Evolutionary conservation across 257 asterid genomes (phyloP).

Genomic region (Voacanga thouarsii): DNA sequence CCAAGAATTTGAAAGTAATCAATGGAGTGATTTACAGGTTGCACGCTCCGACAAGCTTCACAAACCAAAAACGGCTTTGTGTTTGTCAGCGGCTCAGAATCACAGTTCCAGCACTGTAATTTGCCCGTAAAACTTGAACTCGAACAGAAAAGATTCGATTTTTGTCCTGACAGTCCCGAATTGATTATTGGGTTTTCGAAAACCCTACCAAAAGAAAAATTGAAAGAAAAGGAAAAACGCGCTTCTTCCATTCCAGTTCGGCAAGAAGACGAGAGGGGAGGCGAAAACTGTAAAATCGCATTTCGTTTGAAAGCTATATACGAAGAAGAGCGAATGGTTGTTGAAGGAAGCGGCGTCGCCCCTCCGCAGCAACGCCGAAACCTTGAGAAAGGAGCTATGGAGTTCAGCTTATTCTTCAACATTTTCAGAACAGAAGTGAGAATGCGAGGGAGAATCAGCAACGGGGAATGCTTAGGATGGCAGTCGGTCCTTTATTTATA

Average conservation of each 20-base stretch:
- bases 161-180: slow-evolving; percentile 12
- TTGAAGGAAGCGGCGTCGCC: slow-evolving; percentile 22
- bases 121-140: slow-evolving; percentile 23
- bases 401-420: slow-evolving; percentile 55
- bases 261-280: slow-evolving; percentile 18
- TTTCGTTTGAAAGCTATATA: slow-evolving; percentile 8
- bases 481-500: slow-evolving; percentile 15
- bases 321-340: slow-evolving; percentile 20
- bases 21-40: slow-evolving; percentile 57
- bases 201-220: slow-evolving; percentile 18
- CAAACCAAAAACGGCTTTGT: slow-evolving; percentile 70
- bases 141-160: slow-evolving; percentile 35
- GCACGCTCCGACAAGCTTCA: slow-evolving; percentile 66
- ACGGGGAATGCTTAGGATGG: neutral
- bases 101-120: slow-evolving; percentile 74
- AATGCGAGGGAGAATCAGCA: neutral
- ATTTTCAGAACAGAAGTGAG: slow-evolving; percentile 23
- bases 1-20: slow-evolving; percentile 85
- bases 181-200: slow-evolving; percentile 18
- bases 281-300: slow-evolving; percentile 14
- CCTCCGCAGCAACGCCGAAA: slow-evolving; percentile 20
- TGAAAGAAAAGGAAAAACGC: slow-evolving; percentile 9
- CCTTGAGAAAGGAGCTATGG: slow-evolving; percentile 20
- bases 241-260: slow-evolving; percentile 15
- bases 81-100: slow-evolving; percentile 26